These are phyloP conservation scores for Erodium maritimum DNA, from an alignment of 345 rosid species.

Conservation along the genomic window DNA sequence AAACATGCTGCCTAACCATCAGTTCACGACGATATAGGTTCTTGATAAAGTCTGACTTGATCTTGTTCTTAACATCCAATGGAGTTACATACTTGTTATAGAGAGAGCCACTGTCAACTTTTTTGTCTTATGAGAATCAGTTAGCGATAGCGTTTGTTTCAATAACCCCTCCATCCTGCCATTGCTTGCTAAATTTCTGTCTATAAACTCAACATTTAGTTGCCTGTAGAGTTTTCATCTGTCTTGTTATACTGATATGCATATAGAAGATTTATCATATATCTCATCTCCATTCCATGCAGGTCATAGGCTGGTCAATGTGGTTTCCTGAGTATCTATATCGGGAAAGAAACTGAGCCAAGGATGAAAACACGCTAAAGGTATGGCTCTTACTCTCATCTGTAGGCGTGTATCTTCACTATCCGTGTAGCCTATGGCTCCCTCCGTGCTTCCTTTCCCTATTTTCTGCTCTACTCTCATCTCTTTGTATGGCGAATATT, in stretches of 20 bases:
- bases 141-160: not conserved
- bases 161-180: not conserved
- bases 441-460: no score
- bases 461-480: no score
- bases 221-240: not conserved
- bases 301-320: conserved; percentile 99
- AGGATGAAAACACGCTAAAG: conserved; percentile 77
- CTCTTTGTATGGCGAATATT: no score
- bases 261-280: not conserved
- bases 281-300: conserved; percentile 9
- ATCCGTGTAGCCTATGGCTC: no score
- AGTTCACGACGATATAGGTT: not conserved
- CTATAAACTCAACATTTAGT: not conserved
- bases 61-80: not conserved
- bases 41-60: not conserved
- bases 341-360: conserved; percentile 87
- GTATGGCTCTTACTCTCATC: conserved; percentile 13
- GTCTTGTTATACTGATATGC: not conserved
- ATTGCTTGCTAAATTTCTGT: not conserved
- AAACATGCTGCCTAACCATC: not conserved
- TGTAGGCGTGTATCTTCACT: not conserved
- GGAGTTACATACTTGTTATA: not conserved
- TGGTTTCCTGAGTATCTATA: conserved; percentile 97
- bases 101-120: not conserved
- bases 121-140: not conserved